Evolutionary conservation across 495 filamentous ascomycete genomes (phyloP).

Genomic region (Xylaria nigripes): DNA sequence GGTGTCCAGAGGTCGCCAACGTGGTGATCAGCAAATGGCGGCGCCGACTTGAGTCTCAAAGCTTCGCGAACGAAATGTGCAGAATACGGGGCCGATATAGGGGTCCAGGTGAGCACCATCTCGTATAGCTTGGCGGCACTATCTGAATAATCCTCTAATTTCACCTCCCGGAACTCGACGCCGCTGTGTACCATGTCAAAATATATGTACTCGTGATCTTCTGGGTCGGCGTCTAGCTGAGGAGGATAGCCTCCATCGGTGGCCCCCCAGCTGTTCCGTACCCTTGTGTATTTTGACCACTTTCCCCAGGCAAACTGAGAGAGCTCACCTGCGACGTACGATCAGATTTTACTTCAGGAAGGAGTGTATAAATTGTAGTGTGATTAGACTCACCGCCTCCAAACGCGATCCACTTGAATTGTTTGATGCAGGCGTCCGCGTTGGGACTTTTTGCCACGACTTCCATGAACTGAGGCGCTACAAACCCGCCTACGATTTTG

Average conservation of each 20-base stretch:
- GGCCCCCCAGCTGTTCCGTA: not conserved
- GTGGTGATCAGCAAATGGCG: not conserved
- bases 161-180: not conserved
- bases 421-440: not conserved
- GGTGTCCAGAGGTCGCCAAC: constrained; percentile 3
- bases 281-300: not conserved
- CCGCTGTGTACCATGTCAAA: not conserved
- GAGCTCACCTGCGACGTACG: not conserved
- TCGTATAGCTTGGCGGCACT: not conserved
- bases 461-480: not conserved
- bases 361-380: too few relatives aligned
- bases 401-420: not conserved
- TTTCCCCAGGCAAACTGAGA: not conserved
- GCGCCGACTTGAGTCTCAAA: not conserved
- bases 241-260: not conserved
- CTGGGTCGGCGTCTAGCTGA: not conserved
- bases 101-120: not conserved
- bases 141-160: not conserved
- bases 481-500: not conserved
- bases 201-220: not conserved
- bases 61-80: not conserved
- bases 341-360: not conserved
- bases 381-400: not conserved
- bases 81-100: not conserved
- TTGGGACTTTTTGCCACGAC: not conserved